Evolutionary conservation across 495 filamentous ascomycete species (phyloP).

Genomic region (Hypoxylon intermedium): DNA sequence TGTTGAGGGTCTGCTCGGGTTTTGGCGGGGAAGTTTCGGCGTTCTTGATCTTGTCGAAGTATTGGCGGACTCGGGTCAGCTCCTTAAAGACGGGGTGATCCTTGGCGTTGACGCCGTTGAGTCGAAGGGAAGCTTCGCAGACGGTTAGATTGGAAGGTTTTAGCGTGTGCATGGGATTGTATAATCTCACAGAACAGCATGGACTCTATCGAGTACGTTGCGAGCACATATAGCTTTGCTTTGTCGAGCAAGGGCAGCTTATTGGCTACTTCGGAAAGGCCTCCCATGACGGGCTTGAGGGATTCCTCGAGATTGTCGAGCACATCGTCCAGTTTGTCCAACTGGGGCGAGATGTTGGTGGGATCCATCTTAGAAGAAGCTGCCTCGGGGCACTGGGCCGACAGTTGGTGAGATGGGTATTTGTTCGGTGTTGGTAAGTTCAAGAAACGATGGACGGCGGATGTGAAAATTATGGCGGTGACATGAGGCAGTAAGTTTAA

Average conservation of each 20-base stretch:
- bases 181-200: slow-evolving; percentile 77
- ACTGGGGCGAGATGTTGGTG: slow-evolving; percentile 54
- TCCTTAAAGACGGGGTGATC: slow-evolving; percentile 86
- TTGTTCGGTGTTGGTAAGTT: neutral
- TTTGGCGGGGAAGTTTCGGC: slow-evolving; percentile 60
- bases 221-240: slow-evolving; percentile 85
- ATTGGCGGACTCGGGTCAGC: slow-evolving; percentile 83
- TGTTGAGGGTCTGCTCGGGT: slow-evolving; percentile 72
- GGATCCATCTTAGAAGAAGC: slow-evolving; percentile 47
- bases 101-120: slow-evolving; percentile 80
- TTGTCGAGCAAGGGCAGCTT: slow-evolving; percentile 91
- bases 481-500: slow-evolving; percentile 15
- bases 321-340: slow-evolving; percentile 76
- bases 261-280: slow-evolving; percentile 69
- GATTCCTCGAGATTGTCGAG: slow-evolving; percentile 79
- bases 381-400: neutral
- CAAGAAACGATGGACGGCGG: neutral
- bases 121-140: slow-evolving; percentile 71
- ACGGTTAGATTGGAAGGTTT: slow-evolving; percentile 37
- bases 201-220: slow-evolving; percentile 89
- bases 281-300: slow-evolving; percentile 68
- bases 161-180: neutral
- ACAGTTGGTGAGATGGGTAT: neutral
- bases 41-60: slow-evolving; percentile 89
- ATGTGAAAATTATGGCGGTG: slow-evolving; percentile 36